phyloP scores from a whole-genome alignment of 2,329 filamentous ascomycete species.

The Calonectria crousiana region DNA sequence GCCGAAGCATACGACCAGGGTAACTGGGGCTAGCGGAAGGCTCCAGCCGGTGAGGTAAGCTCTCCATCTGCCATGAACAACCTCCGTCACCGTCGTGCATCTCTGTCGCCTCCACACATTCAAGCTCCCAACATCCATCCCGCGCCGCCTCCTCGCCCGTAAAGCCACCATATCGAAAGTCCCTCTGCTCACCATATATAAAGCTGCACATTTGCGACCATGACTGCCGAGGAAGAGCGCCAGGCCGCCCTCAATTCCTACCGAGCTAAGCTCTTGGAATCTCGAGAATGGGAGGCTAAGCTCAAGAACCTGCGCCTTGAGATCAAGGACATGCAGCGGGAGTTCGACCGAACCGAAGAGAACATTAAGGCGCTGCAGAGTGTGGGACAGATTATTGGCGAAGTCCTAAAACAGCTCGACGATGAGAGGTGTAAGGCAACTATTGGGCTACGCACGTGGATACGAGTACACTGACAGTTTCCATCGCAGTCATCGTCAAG shows the following conservation, averaged over 20 bases:
- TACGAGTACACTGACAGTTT: constrained; percentile 35
- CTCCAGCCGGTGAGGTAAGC: constrained; percentile 58
- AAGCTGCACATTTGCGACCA: constrained; percentile 45
- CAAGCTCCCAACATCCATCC: constrained; percentile 31
- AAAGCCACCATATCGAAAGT: not conserved
- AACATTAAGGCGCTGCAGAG: constrained; percentile 99
- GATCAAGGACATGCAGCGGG: constrained; percentile 94
- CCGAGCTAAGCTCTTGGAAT: constrained; percentile 88
- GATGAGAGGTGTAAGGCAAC: constrained; percentile 89
- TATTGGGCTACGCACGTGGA: constrained; percentile 9
- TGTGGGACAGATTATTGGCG: constrained; percentile 98
- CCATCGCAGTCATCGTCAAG: constrained; percentile 88
- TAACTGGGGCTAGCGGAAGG: constrained; percentile 47
- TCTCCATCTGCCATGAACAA: constrained; percentile 44
- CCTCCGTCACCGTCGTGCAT: constrained; percentile 35
- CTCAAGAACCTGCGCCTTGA: constrained; percentile 93
- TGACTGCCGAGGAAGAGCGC: constrained; percentile 70
- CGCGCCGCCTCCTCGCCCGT: not conserved
- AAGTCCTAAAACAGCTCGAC: constrained; percentile 98
- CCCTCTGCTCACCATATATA: not conserved
- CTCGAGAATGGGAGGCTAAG: constrained; percentile 98
- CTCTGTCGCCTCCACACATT: constrained; percentile 29
- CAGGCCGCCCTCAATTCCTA: constrained; percentile 81
- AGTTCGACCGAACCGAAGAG: constrained; percentile 97
- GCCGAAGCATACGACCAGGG: constrained; percentile 38